Evolutionary conservation across 2,329 filamentous ascomycete species (phyloP), one percentile per base, ranked within the genome.

Genomic region (Diplodia intermedia): DNA sequence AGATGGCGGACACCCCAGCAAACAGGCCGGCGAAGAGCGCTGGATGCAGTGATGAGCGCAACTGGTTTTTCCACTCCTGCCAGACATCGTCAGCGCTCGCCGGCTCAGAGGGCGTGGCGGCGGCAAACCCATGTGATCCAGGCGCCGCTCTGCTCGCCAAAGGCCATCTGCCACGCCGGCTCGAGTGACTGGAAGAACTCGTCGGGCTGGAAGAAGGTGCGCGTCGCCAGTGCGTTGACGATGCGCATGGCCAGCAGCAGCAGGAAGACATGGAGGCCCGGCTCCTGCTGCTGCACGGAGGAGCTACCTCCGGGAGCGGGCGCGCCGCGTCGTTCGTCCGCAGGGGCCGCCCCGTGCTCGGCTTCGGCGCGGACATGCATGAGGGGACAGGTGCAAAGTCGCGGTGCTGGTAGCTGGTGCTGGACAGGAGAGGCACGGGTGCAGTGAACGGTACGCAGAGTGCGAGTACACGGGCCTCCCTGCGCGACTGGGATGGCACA

Each of bases 141-240:
- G 33, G 94, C 92, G 70, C 91, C 91, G 78, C 90, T 91, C 15
- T 85, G 78, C 2, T 83, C 75, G 26, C 94, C 94, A 84, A 97
- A 97, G 3, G 91, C 91, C 67, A 95, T 85, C 74, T 89, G 84
- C 94, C 94, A 98, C 72, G 95, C 95, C 65, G 95, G 94, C 82
- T 99, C 95, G 54, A 98, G 86, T 1, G 93, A 91, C 77, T 99
- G 95, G 76, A 95, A 99, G 83, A 92, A 98, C 80, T 99, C 95
- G 82, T 99, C 95, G 33, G 95, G 95, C 79, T 99, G 95, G 82
- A 99, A 99, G 79, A 97, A 99, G 23, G 95, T 98, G 71, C 87
- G 84, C 68, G 96, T 84, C 70, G 85, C 88, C 73, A 95, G 84
- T 38, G 93, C 89, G 81, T 97, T 97, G 77, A 91, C 78, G 71